phyloP scores from a whole-genome alignment of 306 rosid species.

The Crotalaria pallida region DNA sequence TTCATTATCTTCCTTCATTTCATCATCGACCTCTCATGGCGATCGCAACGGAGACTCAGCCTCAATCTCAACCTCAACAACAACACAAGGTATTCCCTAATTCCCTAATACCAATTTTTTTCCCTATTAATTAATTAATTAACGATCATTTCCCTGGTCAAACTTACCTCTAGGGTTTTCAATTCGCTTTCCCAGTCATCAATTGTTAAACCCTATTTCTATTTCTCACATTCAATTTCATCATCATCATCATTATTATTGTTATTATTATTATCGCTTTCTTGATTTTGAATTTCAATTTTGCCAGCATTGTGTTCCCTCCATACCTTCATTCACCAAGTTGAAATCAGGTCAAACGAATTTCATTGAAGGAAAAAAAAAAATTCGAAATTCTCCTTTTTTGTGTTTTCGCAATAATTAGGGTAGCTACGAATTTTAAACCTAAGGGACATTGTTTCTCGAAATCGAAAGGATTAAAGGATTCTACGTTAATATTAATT shows the following conservation, averaged over 20 bases:
- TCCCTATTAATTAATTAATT: background rate
- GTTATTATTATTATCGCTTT: background rate
- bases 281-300: background rate
- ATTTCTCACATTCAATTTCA: background rate
- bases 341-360: background rate
- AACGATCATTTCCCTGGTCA: background rate
- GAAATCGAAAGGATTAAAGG: background rate
- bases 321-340: no score
- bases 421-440: background rate
- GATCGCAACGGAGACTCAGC: conserved; percentile 58
- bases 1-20: no score
- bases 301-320: no score
- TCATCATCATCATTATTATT: no score
- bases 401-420: background rate
- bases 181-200: background rate
- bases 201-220: background rate
- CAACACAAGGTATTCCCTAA: conserved; percentile 44
- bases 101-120: background rate
- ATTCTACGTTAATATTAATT: background rate
- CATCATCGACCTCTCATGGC: conserved; percentile 43
- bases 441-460: background rate
- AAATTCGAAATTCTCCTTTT: background rate
- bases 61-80: conserved; percentile 39
- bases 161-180: conserved; percentile 27
- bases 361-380: background rate